These are phyloP conservation scores for Rossbeevera mucosa DNA, from an alignment of 768 basidiomycete genomes.

Conservation along the genomic window DNA sequence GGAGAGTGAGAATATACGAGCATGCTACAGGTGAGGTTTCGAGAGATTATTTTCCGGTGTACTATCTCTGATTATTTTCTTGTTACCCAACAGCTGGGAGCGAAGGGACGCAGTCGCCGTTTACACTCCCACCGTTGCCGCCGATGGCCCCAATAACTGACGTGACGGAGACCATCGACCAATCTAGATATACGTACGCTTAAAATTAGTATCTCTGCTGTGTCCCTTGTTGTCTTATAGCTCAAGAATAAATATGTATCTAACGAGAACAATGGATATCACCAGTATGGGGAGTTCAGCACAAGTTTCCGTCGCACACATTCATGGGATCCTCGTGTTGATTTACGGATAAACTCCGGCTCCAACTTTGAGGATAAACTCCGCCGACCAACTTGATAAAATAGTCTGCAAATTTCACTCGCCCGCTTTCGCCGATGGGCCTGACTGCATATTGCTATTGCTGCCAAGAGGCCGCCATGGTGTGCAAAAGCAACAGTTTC, in stretches of 20 bases:
- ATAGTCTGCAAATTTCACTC: too few relatives aligned
- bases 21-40: slow-evolving; percentile 17
- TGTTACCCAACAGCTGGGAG: background rate
- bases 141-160: slow-evolving; percentile 27
- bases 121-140: slow-evolving; percentile 38
- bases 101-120: slow-evolving; percentile 17
- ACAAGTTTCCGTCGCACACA: too few relatives aligned
- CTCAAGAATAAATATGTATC: background rate
- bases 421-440: too few relatives aligned
- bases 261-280: background rate
- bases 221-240: background rate
- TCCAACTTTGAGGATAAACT: too few relatives aligned
- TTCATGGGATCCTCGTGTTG: too few relatives aligned
- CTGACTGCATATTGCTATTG: too few relatives aligned
- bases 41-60: background rate
- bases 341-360: too few relatives aligned
- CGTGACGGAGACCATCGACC: slow-evolving; percentile 11
- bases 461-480: too few relatives aligned
- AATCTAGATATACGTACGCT: slow-evolving; percentile 3
- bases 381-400: too few relatives aligned
- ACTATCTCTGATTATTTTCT: background rate
- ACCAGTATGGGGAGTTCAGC: too few relatives aligned
- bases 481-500: too few relatives aligned
- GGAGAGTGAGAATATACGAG: slow-evolving; percentile 27
- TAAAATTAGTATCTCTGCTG: background rate